Base-by-base conservation (phyloP, 2,329 filamentous ascomycete genomes). In the Paraphaeosphaeria minitans region DNA sequence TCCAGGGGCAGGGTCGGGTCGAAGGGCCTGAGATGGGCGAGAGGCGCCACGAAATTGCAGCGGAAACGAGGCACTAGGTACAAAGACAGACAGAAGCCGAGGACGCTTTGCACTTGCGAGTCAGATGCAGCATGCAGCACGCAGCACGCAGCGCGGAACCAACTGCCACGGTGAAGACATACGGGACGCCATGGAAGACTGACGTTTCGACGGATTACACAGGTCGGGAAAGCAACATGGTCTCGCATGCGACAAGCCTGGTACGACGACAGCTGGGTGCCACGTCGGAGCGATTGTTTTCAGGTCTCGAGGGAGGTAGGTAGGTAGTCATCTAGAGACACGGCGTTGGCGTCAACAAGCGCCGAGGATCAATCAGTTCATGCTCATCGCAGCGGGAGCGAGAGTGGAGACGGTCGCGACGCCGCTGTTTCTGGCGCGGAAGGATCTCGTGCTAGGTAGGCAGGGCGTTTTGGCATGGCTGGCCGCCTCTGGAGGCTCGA, bases 201-300 rank as follows among this genome's bases (percentile, higher is more conserved):
- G 49, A 42, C 49, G 49, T 52, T 52, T 52, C 49, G 49, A 52
- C 35, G 49, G 21, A 42, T 42, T 42, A 42, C 49, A 52, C 49
- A 42, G 35, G 21, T 42, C 49, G 49, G 35, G 33, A 42, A 22
- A 43, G n/a, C 54, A 56, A 52, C 54, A 47, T 56, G 54, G 54
- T 56, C 51, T 56, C 54, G 54, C 47, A 19, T 45, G 19, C 33
- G 21, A 13, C n/a, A 19, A 29, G 10, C 22, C 24, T 39, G 41
- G 54, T 56, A 29, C 21, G 46, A 56, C 54, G 4, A 39, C 33
- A 29, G 39, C 14, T 35, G 27, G 13, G 35, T 51, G 47, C 24
- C 33, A 45, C 47, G 27, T 48, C 19, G 24, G 46, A n/a, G 53
- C 52, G 27, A 14, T 16, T 2, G n/a, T n/a, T n/a, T n/a, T n/a